Evolutionary conservation across 2,329 filamentous ascomycete genomes (phyloP).

Genomic region (Alternaria hordeiaustralica): DNA sequence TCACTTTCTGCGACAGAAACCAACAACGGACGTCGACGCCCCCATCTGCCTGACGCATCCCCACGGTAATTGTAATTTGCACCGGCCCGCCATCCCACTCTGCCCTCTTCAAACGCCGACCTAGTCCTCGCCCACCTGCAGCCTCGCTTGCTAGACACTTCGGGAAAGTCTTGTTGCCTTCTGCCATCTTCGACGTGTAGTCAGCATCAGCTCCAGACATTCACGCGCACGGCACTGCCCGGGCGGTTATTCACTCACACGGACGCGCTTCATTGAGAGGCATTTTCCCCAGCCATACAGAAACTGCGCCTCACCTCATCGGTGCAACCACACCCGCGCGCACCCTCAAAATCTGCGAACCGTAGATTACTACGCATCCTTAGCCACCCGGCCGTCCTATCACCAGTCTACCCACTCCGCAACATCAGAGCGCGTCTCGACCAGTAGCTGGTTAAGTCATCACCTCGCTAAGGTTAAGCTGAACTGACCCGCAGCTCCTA

Average conservation of each 20-base stretch:
- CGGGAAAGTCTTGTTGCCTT: constrained; percentile 13
- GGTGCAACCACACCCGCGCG: not conserved
- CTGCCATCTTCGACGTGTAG: constrained; percentile 9
- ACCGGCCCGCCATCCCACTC: constrained; percentile 36
- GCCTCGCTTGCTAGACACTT: constrained; percentile 10
- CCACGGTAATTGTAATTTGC: constrained; percentile 23
- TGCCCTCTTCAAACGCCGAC: constrained; percentile 23
- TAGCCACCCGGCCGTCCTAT: constrained; percentile 1
- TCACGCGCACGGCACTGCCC: constrained; percentile 13
- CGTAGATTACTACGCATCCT: not conserved
- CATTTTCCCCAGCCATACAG: constrained; percentile 15
- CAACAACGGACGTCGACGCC: constrained; percentile 22
- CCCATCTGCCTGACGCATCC: constrained; percentile 14
- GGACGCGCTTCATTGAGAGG: not conserved
- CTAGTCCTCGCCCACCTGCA: constrained; percentile 8
- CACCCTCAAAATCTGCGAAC: constrained; percentile 2
- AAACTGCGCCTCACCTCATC: constrained; percentile 9
- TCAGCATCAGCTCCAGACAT: constrained; percentile 13
- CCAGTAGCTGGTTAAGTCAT: constrained; percentile 31
- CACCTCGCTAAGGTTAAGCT: constrained; percentile 23
- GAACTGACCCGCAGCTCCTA: constrained; percentile 18
- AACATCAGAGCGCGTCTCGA: constrained; percentile 10
- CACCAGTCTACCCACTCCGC: constrained; percentile 11
- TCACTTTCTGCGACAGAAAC: constrained; percentile 13
- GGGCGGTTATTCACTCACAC: constrained; percentile 19